These are phyloP conservation scores for Cercospora nicotianae DNA, from an alignment of 2,329 filamentous ascomycete species.

Conservation along the genomic window DNA sequence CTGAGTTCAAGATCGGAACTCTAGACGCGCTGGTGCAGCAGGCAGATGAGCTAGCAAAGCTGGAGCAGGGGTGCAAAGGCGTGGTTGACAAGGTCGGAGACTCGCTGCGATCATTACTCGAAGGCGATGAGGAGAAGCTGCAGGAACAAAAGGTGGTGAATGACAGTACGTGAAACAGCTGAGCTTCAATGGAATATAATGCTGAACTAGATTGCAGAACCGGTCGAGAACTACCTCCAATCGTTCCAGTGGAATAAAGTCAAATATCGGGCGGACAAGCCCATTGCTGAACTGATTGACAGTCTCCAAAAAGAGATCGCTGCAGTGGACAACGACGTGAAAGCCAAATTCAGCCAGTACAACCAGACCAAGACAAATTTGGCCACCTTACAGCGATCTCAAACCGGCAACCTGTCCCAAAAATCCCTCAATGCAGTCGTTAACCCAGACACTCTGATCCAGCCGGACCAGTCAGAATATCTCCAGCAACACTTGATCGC, in stretches of 20 bases:
- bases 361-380: conserved; percentile 86
- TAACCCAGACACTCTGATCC: conserved; percentile 68
- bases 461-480: conserved; percentile 85
- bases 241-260: conserved; percentile 96
- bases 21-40: conserved; percentile 93
- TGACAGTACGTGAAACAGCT: conserved; percentile 66
- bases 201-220: conserved; percentile 59
- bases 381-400: conserved; percentile 76
- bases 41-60: conserved; percentile 89
- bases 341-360: conserved; percentile 91
- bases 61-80: conserved; percentile 73
- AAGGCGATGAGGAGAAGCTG: conserved; percentile 79
- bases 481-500: conserved; percentile 93
- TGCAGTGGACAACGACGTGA: conserved; percentile 94
- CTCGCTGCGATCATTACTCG: conserved; percentile 77
- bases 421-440: conserved; percentile 91
- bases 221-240: conserved; percentile 89
- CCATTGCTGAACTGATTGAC: conserved; percentile 82
- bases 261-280: conserved; percentile 91
- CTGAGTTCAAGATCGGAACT: conserved; percentile 96
- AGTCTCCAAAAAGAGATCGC: conserved; percentile 87
- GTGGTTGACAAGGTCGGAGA: conserved; percentile 88
- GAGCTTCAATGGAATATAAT: neutral
- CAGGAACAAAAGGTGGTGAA: conserved; percentile 89
- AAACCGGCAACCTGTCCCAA: conserved; percentile 91